A percentile compares a stretch with the other conserved stretches of the same genome.
Conservation (phyloP, 2,329 filamentous ascomycete species). For the Aureobasidium sp. region DNA sequence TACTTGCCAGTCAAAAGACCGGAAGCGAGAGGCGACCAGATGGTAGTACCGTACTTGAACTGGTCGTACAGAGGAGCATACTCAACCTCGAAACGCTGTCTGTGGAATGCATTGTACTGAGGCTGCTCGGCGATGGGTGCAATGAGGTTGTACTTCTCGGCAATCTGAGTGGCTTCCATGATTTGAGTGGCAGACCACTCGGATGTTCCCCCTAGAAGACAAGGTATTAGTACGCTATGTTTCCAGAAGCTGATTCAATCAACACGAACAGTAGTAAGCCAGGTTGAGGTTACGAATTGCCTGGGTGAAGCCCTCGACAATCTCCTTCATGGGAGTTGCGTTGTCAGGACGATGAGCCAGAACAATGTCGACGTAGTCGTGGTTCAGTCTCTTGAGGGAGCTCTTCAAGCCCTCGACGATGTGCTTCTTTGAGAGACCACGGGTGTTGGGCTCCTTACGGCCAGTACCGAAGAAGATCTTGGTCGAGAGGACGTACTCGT, state of each 20-base stretch:
- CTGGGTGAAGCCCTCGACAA: constrained; percentile 48
- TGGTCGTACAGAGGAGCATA: constrained; percentile 49
- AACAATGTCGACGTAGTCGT: constrained; percentile 58
- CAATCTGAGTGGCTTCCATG: constrained; percentile 47
- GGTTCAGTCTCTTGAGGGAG: constrained; percentile 49
- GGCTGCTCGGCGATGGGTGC: constrained; percentile 35
- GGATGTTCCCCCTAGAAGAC: constrained; percentile 44
- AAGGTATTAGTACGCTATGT: neutral
- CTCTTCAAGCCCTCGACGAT: constrained; percentile 50
- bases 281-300: constrained; percentile 46
- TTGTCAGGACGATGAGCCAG: constrained; percentile 53
- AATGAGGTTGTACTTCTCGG: constrained; percentile 50
- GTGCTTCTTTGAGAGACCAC: constrained; percentile 41
- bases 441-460: constrained; percentile 49
- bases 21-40: constrained; percentile 47
- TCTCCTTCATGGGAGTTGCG: constrained; percentile 51
- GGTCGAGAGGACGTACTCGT: constrained; percentile 30
- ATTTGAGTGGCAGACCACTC: constrained; percentile 54
- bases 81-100: constrained; percentile 53
- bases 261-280: constrained; percentile 46
- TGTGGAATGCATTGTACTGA: constrained; percentile 39
- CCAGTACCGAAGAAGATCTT: constrained; percentile 48
- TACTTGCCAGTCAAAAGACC: constrained; percentile 56
- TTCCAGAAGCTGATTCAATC: neutral
- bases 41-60: constrained; percentile 49